Evolutionary conservation across 140 eudicot genomes (phyloP).

Genomic region (Oenanthe javanica): DNA sequence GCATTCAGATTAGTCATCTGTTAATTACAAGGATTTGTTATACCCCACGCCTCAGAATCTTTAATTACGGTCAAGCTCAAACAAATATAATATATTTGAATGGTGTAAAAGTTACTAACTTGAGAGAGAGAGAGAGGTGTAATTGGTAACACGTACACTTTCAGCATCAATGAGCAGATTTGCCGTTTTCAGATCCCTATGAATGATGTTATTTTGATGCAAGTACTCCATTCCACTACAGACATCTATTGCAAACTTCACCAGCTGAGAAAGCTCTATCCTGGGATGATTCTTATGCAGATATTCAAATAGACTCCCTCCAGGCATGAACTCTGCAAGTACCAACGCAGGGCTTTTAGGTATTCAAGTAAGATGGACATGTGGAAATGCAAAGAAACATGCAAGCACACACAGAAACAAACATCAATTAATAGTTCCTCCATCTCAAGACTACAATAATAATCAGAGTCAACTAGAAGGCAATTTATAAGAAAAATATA

Average conservation of each 20-base stretch:
- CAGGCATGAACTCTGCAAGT: slow-evolving; percentile 80
- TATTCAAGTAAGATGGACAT: neutral
- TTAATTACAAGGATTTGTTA: no score
- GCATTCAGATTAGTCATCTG: no score
- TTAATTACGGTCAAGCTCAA: neutral
- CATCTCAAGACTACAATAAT: neutral
- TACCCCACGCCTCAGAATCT: neutral
- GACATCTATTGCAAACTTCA: slow-evolving; percentile 75
- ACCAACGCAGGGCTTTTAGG: neutral
- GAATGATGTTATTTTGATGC: slow-evolving; percentile 68
- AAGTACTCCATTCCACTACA: slow-evolving; percentile 95
- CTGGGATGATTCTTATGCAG: slow-evolving; percentile 48
- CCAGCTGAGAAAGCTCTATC: slow-evolving; percentile 53
- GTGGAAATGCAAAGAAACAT: neutral
- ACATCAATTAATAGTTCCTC: neutral
- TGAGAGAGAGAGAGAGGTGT: neutral
- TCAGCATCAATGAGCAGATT: slow-evolving; percentile 76
- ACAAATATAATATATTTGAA: neutral
- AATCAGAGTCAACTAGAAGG: neutral
- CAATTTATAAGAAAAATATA: neutral
- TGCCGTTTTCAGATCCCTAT: slow-evolving; percentile 91
- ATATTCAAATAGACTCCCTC: slow-evolving; percentile 83
- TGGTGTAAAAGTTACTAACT: no score
- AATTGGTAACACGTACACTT: slow-evolving; percentile 30
- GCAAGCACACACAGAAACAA: neutral